Conservation (phyloP, 352 stramenopile species). For the Phytophthora idaei region DNA sequence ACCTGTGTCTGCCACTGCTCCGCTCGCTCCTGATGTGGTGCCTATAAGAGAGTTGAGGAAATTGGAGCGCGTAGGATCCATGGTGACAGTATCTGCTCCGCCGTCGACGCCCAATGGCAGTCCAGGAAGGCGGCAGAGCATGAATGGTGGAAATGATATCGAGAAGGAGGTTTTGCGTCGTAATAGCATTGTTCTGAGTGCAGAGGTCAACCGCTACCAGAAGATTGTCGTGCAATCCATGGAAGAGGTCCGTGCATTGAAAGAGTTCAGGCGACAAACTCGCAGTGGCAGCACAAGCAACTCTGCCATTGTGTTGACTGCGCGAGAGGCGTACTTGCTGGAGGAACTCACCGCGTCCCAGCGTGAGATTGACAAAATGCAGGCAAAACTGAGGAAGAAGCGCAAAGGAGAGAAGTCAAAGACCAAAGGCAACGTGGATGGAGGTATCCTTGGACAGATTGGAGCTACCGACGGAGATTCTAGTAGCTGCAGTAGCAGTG, state of each 20-base stretch:
- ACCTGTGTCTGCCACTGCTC: not conserved
- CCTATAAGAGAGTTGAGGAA: not conserved
- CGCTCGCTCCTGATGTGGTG: constrained; percentile 1
- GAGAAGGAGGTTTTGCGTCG: constrained; percentile 49
- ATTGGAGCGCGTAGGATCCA: constrained; percentile 18
- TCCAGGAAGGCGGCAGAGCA: constrained; percentile 9
- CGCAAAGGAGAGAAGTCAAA: constrained; percentile 18
- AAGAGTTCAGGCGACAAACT: constrained; percentile 40
- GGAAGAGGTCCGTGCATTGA: constrained; percentile 42
- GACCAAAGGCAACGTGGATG: not conserved
- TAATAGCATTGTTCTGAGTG: constrained; percentile 38
- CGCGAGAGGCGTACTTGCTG: constrained; percentile 42
- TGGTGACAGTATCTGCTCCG: not conserved
- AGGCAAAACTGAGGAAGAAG: constrained; percentile 27
- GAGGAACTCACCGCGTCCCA: constrained; percentile 36
- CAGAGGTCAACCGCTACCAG: constrained; percentile 48
- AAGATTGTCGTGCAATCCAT: constrained; percentile 50
- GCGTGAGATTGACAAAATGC: constrained; percentile 33
- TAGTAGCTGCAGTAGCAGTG: constrained; percentile 10
- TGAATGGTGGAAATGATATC: constrained; percentile 18
- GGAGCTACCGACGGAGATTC: constrained; percentile 5
- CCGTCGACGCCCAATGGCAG: constrained; percentile 27
- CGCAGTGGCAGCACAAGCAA: constrained; percentile 29
- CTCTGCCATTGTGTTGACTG: constrained; percentile 22
- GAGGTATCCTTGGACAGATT: constrained; percentile 4